phyloP scores from a whole-genome alignment of 805 yeast genomes.

The Vanderwaltozyma yarrowii region DNA sequence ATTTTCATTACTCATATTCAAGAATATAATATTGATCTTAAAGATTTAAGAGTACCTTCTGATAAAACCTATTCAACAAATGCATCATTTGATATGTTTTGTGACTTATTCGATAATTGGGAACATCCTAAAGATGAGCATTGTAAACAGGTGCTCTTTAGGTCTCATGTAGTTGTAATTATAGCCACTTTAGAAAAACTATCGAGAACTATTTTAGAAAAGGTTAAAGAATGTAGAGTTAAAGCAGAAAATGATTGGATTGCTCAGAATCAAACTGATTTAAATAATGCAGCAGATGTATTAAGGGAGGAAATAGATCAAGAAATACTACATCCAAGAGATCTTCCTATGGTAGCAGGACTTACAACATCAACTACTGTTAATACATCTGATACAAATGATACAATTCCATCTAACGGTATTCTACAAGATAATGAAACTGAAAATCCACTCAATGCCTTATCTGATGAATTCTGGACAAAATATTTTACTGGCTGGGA shows the following conservation, averaged over 20 bases:
- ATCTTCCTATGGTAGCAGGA: no score
- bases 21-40: constrained; percentile 2
- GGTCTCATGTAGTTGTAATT: constrained; percentile 4
- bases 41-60: constrained; percentile 3
- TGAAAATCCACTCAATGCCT: not conserved
- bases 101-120: constrained; percentile 3
- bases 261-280: not conserved
- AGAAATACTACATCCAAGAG: not conserved
- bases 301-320: not conserved
- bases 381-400: no score
- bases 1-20: constrained; percentile 4
- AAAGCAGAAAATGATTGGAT: constrained; percentile 6
- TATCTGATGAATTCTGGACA: constrained; percentile 14
- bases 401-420: no score
- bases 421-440: not conserved
- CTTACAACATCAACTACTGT: no score
- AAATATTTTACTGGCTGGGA: constrained; percentile 10
- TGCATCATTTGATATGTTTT: constrained; percentile 6
- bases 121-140: constrained; percentile 1
- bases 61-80: not conserved
- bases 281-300: not conserved
- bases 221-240: constrained; percentile 7
- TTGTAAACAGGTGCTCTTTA: constrained; percentile 1
- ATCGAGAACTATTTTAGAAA: constrained; percentile 5
- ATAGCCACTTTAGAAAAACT: constrained; percentile 5